A percentile compares a stretch with the other conserved stretches of the same genome.
Evolutionary conservation across 148 eudicot species (phyloP).

Genomic region (Amaranthus hypochondriacus): DNA sequence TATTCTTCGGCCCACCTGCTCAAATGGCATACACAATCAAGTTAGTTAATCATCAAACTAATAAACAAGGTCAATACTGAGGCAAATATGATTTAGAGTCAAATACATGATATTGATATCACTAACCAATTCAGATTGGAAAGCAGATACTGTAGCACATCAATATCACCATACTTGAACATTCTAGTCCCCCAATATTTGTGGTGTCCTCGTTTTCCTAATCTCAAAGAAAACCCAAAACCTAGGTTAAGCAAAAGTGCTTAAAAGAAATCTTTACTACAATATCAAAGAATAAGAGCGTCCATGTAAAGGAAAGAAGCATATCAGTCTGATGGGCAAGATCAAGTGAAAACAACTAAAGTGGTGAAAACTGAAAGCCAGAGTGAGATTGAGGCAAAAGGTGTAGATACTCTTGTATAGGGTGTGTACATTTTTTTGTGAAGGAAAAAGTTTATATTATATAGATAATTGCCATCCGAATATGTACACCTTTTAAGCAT

Average conservation of each 20-base stretch:
- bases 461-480: too few relatives aligned
- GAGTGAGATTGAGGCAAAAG: too few relatives aligned
- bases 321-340: background rate
- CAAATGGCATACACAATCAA: slow-evolving; percentile 25
- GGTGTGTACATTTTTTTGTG: too few relatives aligned
- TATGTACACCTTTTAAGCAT: too few relatives aligned
- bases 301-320: background rate
- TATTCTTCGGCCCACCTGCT: slow-evolving; percentile 96
- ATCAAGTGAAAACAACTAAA: too few relatives aligned
- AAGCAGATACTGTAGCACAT: slow-evolving; percentile 90
- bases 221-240: slow-evolving; percentile 20
- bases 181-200: slow-evolving; percentile 99
- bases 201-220: slow-evolving; percentile 94
- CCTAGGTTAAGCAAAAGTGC: background rate
- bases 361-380: too few relatives aligned
- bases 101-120: slow-evolving; percentile 5
- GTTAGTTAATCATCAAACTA: background rate
- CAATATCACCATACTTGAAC: slow-evolving; percentile 92
- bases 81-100: background rate
- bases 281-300: background rate
- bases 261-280: background rate
- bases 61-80: background rate
- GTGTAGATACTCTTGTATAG: too few relatives aligned
- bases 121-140: slow-evolving; percentile 89
- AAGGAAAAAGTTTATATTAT: too few relatives aligned